A percentile compares a stretch with the other conserved stretches of the same genome.
Conservation (phyloP, 2,329 filamentous ascomycete genomes). For the Podosphaera xanthii region DNA sequence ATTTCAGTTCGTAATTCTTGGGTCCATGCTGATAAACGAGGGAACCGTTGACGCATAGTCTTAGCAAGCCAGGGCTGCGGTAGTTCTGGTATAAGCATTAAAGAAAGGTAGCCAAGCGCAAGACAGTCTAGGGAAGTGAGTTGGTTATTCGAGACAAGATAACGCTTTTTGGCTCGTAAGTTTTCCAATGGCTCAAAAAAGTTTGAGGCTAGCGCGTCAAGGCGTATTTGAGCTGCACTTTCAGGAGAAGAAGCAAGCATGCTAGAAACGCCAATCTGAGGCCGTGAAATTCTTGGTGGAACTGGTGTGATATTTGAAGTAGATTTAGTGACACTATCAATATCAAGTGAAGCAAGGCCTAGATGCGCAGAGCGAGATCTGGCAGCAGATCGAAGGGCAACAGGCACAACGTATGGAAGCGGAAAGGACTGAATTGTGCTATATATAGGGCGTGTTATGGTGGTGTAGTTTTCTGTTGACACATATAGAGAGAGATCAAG, state of each 20-base stretch:
- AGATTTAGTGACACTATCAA: slow-evolving; percentile 24
- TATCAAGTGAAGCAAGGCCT: slow-evolving; percentile 44
- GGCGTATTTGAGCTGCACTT: slow-evolving; percentile 48
- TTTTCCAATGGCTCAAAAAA: slow-evolving; percentile 50
- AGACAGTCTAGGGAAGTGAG: slow-evolving; percentile 55
- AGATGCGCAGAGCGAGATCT: slow-evolving; percentile 46
- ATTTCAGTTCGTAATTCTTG: slow-evolving; percentile 18
- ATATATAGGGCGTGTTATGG: slow-evolving; percentile 57
- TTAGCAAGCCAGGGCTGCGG: slow-evolving; percentile 39
- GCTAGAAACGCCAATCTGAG: slow-evolving; percentile 26
- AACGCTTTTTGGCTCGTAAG: slow-evolving; percentile 31
- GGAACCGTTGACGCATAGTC: slow-evolving; percentile 27
- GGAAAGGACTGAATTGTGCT: slow-evolving; percentile 64
- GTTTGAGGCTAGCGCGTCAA: slow-evolving; percentile 48
- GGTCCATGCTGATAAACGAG: slow-evolving; percentile 22
- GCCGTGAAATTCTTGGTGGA: slow-evolving; percentile 14
- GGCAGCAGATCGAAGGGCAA: slow-evolving; percentile 46
- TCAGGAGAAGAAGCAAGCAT: slow-evolving; percentile 42
- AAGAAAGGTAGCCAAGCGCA: slow-evolving; percentile 52
- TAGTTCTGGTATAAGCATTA: slow-evolving; percentile 42
- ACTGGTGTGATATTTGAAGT: slow-evolving; percentile 11
- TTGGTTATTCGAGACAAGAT: slow-evolving; percentile 27
- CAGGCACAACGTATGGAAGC: slow-evolving; percentile 67
- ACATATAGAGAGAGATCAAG: slow-evolving; percentile 77
- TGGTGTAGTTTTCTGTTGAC: slow-evolving; percentile 68